These are phyloP conservation scores for Thielaviopsis populi DNA, from an alignment of 2,329 filamentous ascomycete genomes.

Conservation along the genomic window DNA sequence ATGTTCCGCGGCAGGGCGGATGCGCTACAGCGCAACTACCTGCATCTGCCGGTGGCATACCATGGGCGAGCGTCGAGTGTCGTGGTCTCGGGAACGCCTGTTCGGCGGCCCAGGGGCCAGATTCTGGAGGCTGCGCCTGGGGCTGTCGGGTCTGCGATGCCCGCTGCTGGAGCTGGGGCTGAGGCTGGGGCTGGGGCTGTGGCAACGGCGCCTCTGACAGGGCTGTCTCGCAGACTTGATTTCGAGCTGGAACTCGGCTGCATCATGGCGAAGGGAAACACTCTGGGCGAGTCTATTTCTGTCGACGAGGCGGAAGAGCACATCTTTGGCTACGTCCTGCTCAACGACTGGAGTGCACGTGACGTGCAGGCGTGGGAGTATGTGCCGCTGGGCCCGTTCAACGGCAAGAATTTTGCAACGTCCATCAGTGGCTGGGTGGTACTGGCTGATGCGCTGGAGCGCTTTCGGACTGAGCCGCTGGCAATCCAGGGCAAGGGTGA, in stretches of 20 bases:
- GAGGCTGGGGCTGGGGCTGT: background rate
- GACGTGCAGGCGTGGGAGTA: conserved; percentile 44
- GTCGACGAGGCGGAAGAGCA: conserved; percentile 47
- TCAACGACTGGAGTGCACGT: conserved; percentile 45
- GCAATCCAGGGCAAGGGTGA: conserved; percentile 17
- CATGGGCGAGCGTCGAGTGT: conserved; percentile 58
- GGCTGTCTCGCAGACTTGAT: conserved; percentile 32
- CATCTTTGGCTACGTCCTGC: conserved; percentile 51
- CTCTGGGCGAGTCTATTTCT: conserved; percentile 45
- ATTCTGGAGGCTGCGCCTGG: conserved; percentile 29
- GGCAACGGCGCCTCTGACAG: conserved; percentile 7
- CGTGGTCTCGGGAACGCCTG: conserved; percentile 52
- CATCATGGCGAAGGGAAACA: conserved; percentile 47
- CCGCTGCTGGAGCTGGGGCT: background rate
- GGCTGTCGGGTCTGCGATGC: background rate
- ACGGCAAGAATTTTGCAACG: conserved; percentile 42
- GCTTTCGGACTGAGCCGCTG: conserved; percentile 17
- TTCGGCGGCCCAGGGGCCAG: conserved; percentile 53
- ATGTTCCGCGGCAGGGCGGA: conserved; percentile 55
- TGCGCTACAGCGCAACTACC: conserved; percentile 59
- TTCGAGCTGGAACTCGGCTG: conserved; percentile 58
- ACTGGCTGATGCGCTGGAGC: conserved; percentile 35
- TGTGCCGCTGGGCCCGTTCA: conserved; percentile 41
- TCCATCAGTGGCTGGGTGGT: conserved; percentile 43
- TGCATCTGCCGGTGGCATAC: conserved; percentile 58